Evolutionary conservation across 2,329 filamentous ascomycete species (phyloP).

Genomic region (Aureobasidium sp.): DNA sequence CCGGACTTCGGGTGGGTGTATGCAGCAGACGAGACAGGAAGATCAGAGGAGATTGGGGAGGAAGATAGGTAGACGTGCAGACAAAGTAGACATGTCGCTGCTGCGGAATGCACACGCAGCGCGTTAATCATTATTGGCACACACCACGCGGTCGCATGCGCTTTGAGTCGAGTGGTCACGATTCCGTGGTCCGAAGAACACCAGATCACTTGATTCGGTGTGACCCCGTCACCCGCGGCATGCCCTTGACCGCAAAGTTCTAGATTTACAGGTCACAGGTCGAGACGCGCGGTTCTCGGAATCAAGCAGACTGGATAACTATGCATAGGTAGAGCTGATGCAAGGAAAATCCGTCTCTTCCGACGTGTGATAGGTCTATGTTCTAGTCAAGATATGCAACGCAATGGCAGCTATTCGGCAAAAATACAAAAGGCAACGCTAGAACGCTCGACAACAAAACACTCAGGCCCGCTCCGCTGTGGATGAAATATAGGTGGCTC

Average conservation of each 20-base stretch:
- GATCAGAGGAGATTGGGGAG: not conserved
- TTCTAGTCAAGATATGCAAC: not conserved
- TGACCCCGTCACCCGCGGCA: not conserved
- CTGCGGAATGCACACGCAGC: too few relatives aligned
- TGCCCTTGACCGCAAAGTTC: not conserved
- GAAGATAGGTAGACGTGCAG: not conserved
- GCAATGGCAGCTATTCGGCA: not conserved
- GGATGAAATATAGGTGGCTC: not conserved
- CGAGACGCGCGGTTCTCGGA: not conserved
- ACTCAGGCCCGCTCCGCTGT: not conserved
- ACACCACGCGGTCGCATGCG: not conserved
- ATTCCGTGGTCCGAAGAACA: not conserved
- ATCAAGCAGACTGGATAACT: not conserved
- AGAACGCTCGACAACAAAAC: not conserved
- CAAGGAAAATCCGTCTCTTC: not conserved
- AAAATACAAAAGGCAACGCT: not conserved
- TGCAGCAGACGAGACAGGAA: not conserved
- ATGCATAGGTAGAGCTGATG: not conserved
- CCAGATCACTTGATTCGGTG: not conserved
- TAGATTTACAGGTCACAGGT: not conserved
- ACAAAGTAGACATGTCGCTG: not conserved
- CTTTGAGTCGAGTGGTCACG: not conserved
- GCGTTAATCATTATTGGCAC: too few relatives aligned
- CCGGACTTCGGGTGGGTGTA: not conserved
- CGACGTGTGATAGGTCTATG: not conserved